Base-by-base conservation (phyloP, 2,329 filamentous ascomycete genomes). In the Trichoderma breve region DNA sequence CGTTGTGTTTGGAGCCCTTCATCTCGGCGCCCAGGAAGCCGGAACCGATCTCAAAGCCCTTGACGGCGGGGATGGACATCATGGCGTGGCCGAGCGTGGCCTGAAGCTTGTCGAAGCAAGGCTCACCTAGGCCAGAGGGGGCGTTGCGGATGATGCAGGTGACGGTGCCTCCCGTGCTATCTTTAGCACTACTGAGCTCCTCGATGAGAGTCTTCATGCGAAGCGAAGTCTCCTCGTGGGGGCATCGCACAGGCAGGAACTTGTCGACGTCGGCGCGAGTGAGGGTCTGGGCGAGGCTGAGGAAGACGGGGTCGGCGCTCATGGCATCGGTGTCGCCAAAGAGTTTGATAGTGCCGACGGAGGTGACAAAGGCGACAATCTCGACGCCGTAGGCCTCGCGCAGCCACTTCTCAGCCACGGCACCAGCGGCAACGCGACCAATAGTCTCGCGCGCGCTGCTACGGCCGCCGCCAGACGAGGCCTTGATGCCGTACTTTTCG, bases 381-480 rank as follows among this genome's bases (percentile, higher is more conserved):
- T 98, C 93, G 75, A 98, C 88, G 74, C 92, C 92, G 81, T 97
- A 92, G 34, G 92, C 89, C 70, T 94, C 86, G 73, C 84, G 86
- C 43, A 98, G 88, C 85, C 95, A 98, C 82, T 98, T 97, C 81
- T 99, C 95, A 47, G 94, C 94, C 76, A 98, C 94, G 57, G 94
- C 93, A 72, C 95, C 94, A 24, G 95, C 95, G 65, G 95, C 95
- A 26, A 98, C 95, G 76, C 95, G 89, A 74, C 92, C 94, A 79
- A 98, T 97, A 12, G 95, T 98, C 87, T 98, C 95, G 75, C 95
- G 87, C n/a, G 96, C 96, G 80, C 92, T 95, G 80, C 92, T 95
- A 74, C 96, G 89, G 69, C 96, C 95, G 76, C 96, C 95, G 72
- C 96, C 95, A 73, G 91, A 94, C 80, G 90, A 93, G 47, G 96